phyloP scores from a whole-genome alignment of 2,329 filamentous ascomycete genomes.

The Trichoderma sp. region DNA sequence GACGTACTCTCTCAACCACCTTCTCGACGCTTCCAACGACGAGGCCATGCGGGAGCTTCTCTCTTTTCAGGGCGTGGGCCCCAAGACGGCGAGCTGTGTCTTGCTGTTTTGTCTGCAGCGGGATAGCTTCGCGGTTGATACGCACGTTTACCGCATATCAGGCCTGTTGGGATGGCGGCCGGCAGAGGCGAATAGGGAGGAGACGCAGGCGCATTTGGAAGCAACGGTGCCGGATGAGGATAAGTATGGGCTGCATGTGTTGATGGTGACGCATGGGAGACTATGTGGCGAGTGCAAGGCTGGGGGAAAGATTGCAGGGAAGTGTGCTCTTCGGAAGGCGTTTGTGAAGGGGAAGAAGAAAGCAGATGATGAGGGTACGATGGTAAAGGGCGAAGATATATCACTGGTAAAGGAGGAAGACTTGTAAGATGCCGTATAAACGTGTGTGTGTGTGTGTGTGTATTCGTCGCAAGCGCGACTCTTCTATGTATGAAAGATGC shows the following conservation, averaged over 20 bases:
- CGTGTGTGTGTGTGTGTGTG: not conserved
- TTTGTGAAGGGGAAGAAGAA: constrained; percentile 39
- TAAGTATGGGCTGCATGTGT: constrained; percentile 56
- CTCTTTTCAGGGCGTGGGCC: constrained; percentile 55
- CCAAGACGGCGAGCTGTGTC: constrained; percentile 59
- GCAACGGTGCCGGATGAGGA: constrained; percentile 50
- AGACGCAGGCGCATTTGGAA: constrained; percentile 56
- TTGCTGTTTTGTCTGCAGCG: constrained; percentile 55
- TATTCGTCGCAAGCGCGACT: not conserved
- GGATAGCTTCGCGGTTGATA: constrained; percentile 57
- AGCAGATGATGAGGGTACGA: constrained; percentile 6
- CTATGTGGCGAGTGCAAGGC: constrained; percentile 51
- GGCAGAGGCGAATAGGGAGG: constrained; percentile 45
- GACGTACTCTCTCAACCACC: constrained; percentile 53
- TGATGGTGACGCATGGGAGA: constrained; percentile 54
- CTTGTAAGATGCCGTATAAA: not conserved
- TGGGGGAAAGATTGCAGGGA: constrained; percentile 46
- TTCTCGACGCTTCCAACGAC: constrained; percentile 48
- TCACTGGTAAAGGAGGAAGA: not conserved
- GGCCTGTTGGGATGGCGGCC: constrained; percentile 56
- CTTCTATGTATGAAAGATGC: constrained; percentile 12
- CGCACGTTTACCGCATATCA: constrained; percentile 55
- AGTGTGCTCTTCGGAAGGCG: constrained; percentile 48
- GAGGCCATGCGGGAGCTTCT: constrained; percentile 57
- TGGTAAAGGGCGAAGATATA: not conserved